phyloP scores from a whole-genome alignment of 352 stramenopile genomes.

The Pseudoperonospora humuli region DNA sequence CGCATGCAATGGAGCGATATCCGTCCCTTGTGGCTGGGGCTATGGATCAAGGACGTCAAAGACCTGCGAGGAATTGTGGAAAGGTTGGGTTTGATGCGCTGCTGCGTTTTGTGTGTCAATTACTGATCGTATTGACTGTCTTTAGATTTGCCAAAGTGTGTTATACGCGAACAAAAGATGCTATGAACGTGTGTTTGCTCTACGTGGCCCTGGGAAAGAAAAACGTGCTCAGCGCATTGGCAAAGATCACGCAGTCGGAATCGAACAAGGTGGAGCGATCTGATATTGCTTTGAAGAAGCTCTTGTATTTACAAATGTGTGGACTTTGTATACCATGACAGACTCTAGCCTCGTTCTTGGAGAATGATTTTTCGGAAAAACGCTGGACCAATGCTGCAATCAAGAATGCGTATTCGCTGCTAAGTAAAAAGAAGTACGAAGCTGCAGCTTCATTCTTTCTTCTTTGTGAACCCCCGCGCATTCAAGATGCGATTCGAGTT shows the following conservation, averaged over 20 bases:
- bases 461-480: slow-evolving; percentile 85
- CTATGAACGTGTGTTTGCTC: slow-evolving; percentile 64
- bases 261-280: slow-evolving; percentile 46
- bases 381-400: slow-evolving; percentile 83
- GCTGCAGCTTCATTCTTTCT: slow-evolving; percentile 90
- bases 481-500: slow-evolving; percentile 89
- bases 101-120: background rate
- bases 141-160: slow-evolving; percentile 58
- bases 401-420: slow-evolving; percentile 93
- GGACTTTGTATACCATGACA: slow-evolving; percentile 14
- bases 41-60: slow-evolving; percentile 77
- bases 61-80: slow-evolving; percentile 62
- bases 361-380: slow-evolving; percentile 78
- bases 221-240: slow-evolving; percentile 63
- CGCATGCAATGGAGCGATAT: slow-evolving; percentile 56
- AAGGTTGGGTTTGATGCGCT: slow-evolving; percentile 19
- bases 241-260: slow-evolving; percentile 66
- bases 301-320: background rate
- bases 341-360: slow-evolving; percentile 66
- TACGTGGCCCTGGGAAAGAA: slow-evolving; percentile 78
- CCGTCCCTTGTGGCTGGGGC: slow-evolving; percentile 58
- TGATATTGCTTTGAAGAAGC: background rate
- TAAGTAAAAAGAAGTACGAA: slow-evolving; percentile 90
- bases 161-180: slow-evolving; percentile 58
- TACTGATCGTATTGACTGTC: slow-evolving; percentile 1